These are phyloP conservation scores for Pseudonectria foliicola DNA, from an alignment of 2,329 filamentous ascomycete species.

Conservation along the genomic window DNA sequence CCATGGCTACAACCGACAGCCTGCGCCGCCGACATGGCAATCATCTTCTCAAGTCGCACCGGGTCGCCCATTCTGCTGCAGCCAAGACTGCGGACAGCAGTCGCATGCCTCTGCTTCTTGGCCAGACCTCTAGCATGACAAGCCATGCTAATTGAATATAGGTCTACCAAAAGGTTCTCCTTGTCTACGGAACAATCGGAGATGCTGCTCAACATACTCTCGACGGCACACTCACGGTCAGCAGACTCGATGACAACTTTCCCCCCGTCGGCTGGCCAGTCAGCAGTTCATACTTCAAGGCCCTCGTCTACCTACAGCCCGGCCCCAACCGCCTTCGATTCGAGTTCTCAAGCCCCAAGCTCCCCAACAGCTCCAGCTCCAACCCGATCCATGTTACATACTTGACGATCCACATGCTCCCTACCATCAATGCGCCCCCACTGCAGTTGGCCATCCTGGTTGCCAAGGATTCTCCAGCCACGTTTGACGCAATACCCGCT, in stretches of 20 bases:
- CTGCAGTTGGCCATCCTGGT: constrained; percentile 84
- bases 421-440: constrained; percentile 69
- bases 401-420: constrained; percentile 80
- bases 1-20: too few relatives aligned
- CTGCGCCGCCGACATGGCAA: constrained; percentile 9
- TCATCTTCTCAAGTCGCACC: constrained; percentile 5
- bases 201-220: constrained; percentile 60
- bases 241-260: constrained; percentile 77
- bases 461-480: constrained; percentile 79
- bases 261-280: constrained; percentile 83
- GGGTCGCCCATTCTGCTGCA: constrained; percentile 4
- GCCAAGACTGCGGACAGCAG: too few relatives aligned
- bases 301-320: constrained; percentile 80
- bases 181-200: constrained; percentile 75
- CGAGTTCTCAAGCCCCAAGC: constrained; percentile 79
- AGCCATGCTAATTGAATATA: constrained; percentile 34
- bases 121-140: too few relatives aligned
- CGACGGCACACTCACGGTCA: constrained; percentile 74
- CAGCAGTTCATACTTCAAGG: constrained; percentile 83
- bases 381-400: constrained; percentile 71
- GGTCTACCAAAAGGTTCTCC: constrained; percentile 87
- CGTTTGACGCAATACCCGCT: constrained; percentile 75
- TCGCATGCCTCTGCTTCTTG: too few relatives aligned
- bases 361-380: constrained; percentile 59
- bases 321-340: constrained; percentile 84